phyloP scores from a whole-genome alignment of 805 yeast species.

The Starmera quercuum region DNA sequence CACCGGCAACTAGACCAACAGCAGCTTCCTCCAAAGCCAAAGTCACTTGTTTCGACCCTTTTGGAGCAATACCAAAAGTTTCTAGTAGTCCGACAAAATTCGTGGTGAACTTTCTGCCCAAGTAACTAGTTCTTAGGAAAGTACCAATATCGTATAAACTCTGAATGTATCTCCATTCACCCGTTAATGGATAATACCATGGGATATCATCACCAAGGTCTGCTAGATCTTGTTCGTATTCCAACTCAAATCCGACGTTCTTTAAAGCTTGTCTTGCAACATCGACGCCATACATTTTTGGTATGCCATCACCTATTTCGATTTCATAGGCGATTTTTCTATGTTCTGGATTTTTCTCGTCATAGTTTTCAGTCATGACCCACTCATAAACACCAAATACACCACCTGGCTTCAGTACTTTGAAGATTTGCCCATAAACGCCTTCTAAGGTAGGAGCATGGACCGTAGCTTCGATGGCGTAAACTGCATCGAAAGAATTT shows the following conservation, averaged over 20 bases:
- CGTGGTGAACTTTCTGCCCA: conserved; percentile 86
- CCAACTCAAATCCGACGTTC: conserved; percentile 80
- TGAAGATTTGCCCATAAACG: conserved; percentile 89
- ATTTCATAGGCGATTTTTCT: conserved; percentile 94
- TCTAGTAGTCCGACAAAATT: conserved; percentile 77
- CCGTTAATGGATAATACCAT: conserved; percentile 96
- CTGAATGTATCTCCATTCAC: conserved; percentile 88
- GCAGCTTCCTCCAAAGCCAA: conserved; percentile 96
- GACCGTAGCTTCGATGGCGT: conserved; percentile 97
- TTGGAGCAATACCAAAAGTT: conserved; percentile 81
- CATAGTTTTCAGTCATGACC: conserved; percentile 96
- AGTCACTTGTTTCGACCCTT: conserved; percentile 86
- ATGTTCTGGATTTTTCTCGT: conserved; percentile 80
- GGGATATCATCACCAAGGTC: conserved; percentile 77
- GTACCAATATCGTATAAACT: conserved; percentile 71
- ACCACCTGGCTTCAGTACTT: conserved; percentile 97
- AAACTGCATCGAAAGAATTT: conserved; percentile 88
- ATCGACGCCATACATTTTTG: conserved; percentile 82
- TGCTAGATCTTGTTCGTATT: conserved; percentile 75
- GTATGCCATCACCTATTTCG: conserved; percentile 98
- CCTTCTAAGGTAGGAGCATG: conserved; percentile 97
- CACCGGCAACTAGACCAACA: conserved; percentile 89
- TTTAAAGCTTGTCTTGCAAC: conserved; percentile 86
- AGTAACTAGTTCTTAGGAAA: conserved; percentile 74
- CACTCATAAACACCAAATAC: conserved; percentile 97